A percentile compares a stretch with the other conserved stretches of the same genome.
phyloP scores from a whole-genome alignment of 202 grass and related monocot genomes.

The Eragrostis tef region DNA sequence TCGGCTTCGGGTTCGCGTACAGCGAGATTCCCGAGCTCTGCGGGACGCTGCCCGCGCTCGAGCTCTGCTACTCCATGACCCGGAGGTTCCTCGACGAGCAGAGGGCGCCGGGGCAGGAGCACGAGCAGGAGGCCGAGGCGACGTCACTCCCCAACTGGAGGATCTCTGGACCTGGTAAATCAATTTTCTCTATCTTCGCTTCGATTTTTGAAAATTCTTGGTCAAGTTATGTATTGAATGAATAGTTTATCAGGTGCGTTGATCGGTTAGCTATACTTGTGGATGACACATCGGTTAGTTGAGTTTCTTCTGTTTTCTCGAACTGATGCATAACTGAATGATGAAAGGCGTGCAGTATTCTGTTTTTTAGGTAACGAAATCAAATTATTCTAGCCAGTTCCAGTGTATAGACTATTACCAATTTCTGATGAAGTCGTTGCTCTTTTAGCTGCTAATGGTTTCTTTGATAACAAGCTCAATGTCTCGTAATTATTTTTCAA shows the following conservation, averaged over 20 bases:
- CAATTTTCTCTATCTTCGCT: neutral
- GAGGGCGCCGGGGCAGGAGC: conserved; percentile 25
- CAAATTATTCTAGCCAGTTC: neutral
- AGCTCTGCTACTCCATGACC: conserved; percentile 91
- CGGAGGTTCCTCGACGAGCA: conserved; percentile 77
- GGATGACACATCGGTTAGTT: neutral
- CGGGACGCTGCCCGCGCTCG: conserved; percentile 78
- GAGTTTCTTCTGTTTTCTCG: neutral
- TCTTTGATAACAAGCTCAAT: too few relatives aligned
- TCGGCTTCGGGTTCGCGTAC: conserved; percentile 85
- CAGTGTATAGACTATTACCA: neutral
- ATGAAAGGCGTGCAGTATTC: neutral
- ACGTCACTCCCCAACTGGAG: conserved; percentile 70
- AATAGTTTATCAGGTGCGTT: conserved; percentile 4
- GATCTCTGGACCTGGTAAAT: conserved; percentile 77
- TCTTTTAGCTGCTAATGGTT: neutral
- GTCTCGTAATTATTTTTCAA: too few relatives aligned
- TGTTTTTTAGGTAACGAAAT: neutral
- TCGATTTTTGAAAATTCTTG: neutral
- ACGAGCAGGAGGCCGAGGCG: conserved; percentile 20
- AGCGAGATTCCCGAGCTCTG: conserved; percentile 77
- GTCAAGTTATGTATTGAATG: neutral
- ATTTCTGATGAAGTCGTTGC: conserved; percentile 3
- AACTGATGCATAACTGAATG: neutral
- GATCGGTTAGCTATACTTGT: too few relatives aligned